A percentile compares a stretch with the other conserved stretches of the same genome.
Evolutionary conservation across 768 basidiomycete genomes (phyloP).

Genomic region (Russula dissimulans): DNA sequence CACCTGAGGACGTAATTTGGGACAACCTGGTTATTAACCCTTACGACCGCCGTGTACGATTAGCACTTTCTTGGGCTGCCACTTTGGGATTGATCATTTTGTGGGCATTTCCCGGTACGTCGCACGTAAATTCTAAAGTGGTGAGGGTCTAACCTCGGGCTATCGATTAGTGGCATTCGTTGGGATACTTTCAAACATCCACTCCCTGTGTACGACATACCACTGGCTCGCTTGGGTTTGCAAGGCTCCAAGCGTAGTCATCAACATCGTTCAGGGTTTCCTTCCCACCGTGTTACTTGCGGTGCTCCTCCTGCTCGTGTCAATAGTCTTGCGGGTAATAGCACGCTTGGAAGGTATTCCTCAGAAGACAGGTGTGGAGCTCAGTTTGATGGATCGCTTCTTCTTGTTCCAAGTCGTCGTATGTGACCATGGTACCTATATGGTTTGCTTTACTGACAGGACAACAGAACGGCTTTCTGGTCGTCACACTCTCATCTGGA

Average conservation of each 20-base stretch:
- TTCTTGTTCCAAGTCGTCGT: slow-evolving; percentile 91
- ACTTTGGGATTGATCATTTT: slow-evolving; percentile 77
- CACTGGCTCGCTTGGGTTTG: slow-evolving; percentile 83
- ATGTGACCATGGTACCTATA: slow-evolving; percentile 23
- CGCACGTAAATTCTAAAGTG: background rate
- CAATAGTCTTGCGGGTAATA: slow-evolving; percentile 73
- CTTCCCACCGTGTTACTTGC: slow-evolving; percentile 84
- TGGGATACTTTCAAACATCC: slow-evolving; percentile 76
- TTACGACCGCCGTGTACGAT: slow-evolving; percentile 48
- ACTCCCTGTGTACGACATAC: slow-evolving; percentile 52
- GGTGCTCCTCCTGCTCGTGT: slow-evolving; percentile 83
- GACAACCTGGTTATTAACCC: slow-evolving; percentile 82
- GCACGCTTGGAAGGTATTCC: slow-evolving; percentile 93
- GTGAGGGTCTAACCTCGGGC: background rate
- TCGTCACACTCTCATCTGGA: slow-evolving; percentile 81
- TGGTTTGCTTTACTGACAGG: background rate
- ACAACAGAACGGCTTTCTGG: slow-evolving; percentile 80
- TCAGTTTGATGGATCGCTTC: slow-evolving; percentile 85
- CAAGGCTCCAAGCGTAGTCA: slow-evolving; percentile 49
- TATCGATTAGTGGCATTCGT: slow-evolving; percentile 39
- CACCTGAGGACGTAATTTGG: slow-evolving; percentile 89
- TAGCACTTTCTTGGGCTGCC: slow-evolving; percentile 52
- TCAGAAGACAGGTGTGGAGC: slow-evolving; percentile 70
- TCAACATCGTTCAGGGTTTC: slow-evolving; percentile 86
- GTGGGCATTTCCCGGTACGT: slow-evolving; percentile 78